These are phyloP conservation scores for Pythium monospermum DNA, from an alignment of 352 stramenopile genomes.

Conservation along the genomic window DNA sequence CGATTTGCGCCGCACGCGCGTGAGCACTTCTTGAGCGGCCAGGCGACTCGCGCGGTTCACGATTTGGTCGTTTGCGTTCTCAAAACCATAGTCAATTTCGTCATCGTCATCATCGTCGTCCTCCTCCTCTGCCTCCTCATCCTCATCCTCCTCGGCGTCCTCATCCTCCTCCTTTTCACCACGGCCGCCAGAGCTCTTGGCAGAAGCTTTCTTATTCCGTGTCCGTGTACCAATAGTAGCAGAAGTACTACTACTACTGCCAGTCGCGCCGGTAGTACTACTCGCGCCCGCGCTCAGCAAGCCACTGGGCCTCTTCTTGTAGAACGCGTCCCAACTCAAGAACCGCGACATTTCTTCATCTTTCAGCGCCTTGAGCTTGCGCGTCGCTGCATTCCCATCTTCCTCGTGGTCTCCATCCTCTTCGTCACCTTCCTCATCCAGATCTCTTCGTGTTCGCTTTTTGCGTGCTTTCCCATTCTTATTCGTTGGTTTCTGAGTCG, in stretches of 20 bases:
- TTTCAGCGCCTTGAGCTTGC: constrained; percentile 52
- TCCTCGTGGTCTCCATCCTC: constrained; percentile 27
- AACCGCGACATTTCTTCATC: constrained; percentile 79
- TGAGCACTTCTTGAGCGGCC: constrained; percentile 61
- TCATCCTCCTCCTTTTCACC: constrained; percentile 15
- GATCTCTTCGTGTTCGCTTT: too few species aligned
- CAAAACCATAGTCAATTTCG: constrained; percentile 80
- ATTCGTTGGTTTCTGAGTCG: too few species aligned
- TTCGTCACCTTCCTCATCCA: constrained; percentile 44
- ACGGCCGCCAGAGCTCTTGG: neutral
- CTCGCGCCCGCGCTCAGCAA: constrained; percentile 22
- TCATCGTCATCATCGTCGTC: constrained; percentile 52
- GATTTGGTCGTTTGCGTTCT: constrained; percentile 79
- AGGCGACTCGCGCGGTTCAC: constrained; percentile 71
- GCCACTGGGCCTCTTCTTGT: constrained; percentile 51
- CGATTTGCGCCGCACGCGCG: constrained; percentile 67
- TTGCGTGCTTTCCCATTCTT: too few species aligned
- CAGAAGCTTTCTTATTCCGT: too few species aligned
- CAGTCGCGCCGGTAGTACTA: constrained; percentile 4
- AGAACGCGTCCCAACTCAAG: constrained; percentile 52
- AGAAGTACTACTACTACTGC: constrained; percentile 14
- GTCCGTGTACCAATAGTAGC: too few species aligned
- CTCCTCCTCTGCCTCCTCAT: neutral
- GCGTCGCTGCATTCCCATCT: constrained; percentile 33
- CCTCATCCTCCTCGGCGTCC: neutral